Evolutionary conservation across 1,139 yeast species (phyloP).

Genomic region (Sugiyamaella grinbergsii): DNA sequence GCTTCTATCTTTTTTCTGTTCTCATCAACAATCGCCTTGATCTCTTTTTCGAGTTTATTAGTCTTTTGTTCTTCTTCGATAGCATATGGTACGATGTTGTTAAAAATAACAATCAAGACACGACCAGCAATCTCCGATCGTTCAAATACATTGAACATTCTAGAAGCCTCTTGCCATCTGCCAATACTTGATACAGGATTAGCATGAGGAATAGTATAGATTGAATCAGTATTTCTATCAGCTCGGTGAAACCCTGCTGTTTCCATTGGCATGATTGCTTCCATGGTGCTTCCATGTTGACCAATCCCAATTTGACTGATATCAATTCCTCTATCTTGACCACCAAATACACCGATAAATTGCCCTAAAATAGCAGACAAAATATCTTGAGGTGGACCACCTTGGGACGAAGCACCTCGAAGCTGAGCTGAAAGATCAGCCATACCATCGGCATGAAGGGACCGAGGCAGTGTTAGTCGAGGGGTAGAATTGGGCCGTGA

Average conservation of each 20-base stretch:
- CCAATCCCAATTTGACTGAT: slow-evolving; percentile 26
- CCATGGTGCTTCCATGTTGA: slow-evolving; percentile 35
- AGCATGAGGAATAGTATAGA: slow-evolving; percentile 29
- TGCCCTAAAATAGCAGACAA: slow-evolving; percentile 22
- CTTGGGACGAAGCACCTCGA: slow-evolving; percentile 6
- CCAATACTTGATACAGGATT: slow-evolving; percentile 59
- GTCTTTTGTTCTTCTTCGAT: slow-evolving; percentile 43
- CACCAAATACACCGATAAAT: slow-evolving; percentile 27
- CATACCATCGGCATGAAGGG: slow-evolving; percentile 13
- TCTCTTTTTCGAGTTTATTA: slow-evolving; percentile 37
- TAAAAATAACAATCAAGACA: slow-evolving; percentile 56
- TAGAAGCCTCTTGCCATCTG: slow-evolving; percentile 68
- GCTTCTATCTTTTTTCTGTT: slow-evolving; percentile 43
- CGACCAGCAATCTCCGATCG: slow-evolving; percentile 46
- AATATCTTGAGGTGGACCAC: slow-evolving; percentile 20
- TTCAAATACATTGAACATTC: slow-evolving; percentile 52
- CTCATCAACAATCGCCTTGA: slow-evolving; percentile 27
- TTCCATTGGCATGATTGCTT: slow-evolving; percentile 21
- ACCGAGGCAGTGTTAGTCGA: slow-evolving; percentile 5
- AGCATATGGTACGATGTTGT: slow-evolving; percentile 41
- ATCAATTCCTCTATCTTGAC: slow-evolving; percentile 20
- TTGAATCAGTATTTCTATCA: slow-evolving; percentile 29
- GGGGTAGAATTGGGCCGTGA: slow-evolving; percentile 23
- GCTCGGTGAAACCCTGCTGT: slow-evolving; percentile 22
- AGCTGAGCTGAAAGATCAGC: slow-evolving; percentile 11